A percentile compares a stretch with the other conserved stretches of the same genome.
Conservation (phyloP, 2,329 filamentous ascomycete species). For the Colletotrichum sp. region DNA sequence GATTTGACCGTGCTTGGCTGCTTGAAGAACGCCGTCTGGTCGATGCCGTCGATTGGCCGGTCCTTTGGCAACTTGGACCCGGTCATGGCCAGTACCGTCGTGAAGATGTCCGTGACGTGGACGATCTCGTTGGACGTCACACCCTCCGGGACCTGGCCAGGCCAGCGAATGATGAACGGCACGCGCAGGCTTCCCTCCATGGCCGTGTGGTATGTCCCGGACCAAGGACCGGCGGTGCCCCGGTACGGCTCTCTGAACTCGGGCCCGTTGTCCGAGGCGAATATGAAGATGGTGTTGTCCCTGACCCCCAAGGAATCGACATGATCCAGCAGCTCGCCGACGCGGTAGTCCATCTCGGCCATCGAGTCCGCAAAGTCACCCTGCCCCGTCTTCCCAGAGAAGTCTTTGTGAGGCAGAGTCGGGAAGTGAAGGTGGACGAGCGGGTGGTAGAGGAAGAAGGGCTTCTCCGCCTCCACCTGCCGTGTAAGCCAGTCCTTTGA, state of each 20-base stretch:
- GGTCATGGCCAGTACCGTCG: slow-evolving; percentile 32
- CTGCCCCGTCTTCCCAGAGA: slow-evolving; percentile 30
- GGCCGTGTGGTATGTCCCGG: slow-evolving; percentile 38
- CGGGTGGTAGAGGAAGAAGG: slow-evolving; percentile 38
- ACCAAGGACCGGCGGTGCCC: slow-evolving; percentile 38
- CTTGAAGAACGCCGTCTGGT: slow-evolving; percentile 31
- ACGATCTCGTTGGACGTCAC: slow-evolving; percentile 34
- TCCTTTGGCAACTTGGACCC: slow-evolving; percentile 25
- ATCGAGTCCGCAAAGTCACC: slow-evolving; percentile 38
- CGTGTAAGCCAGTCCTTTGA: slow-evolving; percentile 35
- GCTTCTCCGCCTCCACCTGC: slow-evolving; percentile 25
- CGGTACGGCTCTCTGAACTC: slow-evolving; percentile 36
- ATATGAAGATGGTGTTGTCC: slow-evolving; percentile 37
- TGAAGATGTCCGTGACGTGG: slow-evolving; percentile 37
- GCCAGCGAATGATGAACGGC: slow-evolving; percentile 39
- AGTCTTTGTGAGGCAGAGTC: slow-evolving; percentile 34
- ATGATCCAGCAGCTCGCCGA: slow-evolving; percentile 36
- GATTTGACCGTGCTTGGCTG: slow-evolving; percentile 25
- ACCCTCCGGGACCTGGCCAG: slow-evolving; percentile 29
- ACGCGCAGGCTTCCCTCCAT: slow-evolving; percentile 41
- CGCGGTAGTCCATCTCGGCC: slow-evolving; percentile 37
- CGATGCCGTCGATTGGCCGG: slow-evolving; percentile 34
- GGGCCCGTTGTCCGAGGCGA: slow-evolving; percentile 39
- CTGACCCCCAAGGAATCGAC: slow-evolving; percentile 30
- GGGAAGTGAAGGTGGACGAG: slow-evolving; percentile 38